phyloP scores from a whole-genome alignment of 148 eudicot species.

The Talinum fruticosum region DNA sequence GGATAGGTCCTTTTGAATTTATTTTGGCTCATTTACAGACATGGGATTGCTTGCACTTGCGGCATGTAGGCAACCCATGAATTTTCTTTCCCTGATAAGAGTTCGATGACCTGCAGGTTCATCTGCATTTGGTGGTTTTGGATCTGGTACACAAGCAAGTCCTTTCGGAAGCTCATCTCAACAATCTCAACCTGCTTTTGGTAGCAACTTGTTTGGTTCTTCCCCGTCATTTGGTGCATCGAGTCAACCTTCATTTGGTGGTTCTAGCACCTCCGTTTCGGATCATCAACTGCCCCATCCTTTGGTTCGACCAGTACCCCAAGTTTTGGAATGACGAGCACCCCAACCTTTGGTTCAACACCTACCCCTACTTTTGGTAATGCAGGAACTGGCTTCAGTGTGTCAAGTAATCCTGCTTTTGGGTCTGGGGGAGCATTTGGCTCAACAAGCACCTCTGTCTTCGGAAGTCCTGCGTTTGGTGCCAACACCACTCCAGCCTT shows the following conservation, averaged over 20 bases:
- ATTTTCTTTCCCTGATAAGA: neutral
- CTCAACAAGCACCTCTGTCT: constrained; percentile 46
- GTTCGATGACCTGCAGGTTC: constrained; percentile 39
- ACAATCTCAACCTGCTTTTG: constrained; percentile 83
- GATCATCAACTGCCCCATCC: constrained; percentile 53
- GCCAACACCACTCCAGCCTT: constrained; percentile 48
- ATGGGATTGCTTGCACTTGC: neutral
- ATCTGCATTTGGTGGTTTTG: constrained; percentile 83
- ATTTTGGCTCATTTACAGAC: neutral
- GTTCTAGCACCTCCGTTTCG: constrained; percentile 57
- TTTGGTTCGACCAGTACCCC: constrained; percentile 62
- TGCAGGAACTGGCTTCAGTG: constrained; percentile 65
- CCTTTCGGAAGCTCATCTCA: constrained; percentile 81
- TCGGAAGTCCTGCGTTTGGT: constrained; percentile 57
- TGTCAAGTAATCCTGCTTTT: constrained; percentile 41
- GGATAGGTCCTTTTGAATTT: neutral
- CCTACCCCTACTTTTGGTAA: constrained; percentile 40
- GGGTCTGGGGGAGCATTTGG: constrained; percentile 64
- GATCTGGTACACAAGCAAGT: constrained; percentile 59
- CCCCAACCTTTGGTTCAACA: constrained; percentile 42
- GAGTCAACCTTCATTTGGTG: constrained; percentile 80
- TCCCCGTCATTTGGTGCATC: constrained; percentile 69
- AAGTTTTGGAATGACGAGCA: constrained; percentile 40
- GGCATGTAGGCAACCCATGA: neutral
- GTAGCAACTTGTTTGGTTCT: constrained; percentile 30